Conservation (phyloP, 2,329 filamentous ascomycete species). For the Talaromyces sp. region DNA sequence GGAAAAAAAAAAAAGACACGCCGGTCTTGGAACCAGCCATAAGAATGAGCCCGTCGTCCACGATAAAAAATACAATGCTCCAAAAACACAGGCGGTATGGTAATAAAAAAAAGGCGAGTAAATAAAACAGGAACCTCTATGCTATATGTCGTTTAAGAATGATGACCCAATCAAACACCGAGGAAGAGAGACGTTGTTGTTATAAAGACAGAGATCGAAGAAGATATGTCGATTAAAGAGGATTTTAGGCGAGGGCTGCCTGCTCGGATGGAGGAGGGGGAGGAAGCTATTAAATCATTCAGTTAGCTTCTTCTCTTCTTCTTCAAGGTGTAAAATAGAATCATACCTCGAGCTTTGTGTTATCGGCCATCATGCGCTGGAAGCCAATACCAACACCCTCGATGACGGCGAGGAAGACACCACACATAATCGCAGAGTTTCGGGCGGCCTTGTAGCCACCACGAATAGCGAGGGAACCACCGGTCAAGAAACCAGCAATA, state of each 20-base stretch:
- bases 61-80: constrained; percentile 23
- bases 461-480: constrained; percentile 83
- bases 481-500: constrained; percentile 94
- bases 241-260: constrained; percentile 31
- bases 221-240: constrained; percentile 12
- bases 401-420: constrained; percentile 88
- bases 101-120: constrained; percentile 20
- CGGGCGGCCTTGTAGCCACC: constrained; percentile 87
- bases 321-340: background rate
- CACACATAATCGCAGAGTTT: constrained; percentile 95
- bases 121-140: constrained; percentile 26
- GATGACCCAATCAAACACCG: constrained; percentile 33
- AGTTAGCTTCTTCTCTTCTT: background rate
- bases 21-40: constrained; percentile 2
- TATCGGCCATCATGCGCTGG: constrained; percentile 87
- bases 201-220: constrained; percentile 17
- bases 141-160: constrained; percentile 28
- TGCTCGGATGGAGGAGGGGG: constrained; percentile 30
- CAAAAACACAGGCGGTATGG: constrained; percentile 17
- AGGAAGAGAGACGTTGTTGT: constrained; percentile 29
- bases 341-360: constrained; percentile 72
- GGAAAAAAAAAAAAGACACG: background rate
- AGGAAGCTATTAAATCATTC: constrained; percentile 24
- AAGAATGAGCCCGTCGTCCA: constrained; percentile 18
- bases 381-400: constrained; percentile 96